Base-by-base conservation (phyloP, 768 basidiomycete species). In the Amyloporia xantha region DNA sequence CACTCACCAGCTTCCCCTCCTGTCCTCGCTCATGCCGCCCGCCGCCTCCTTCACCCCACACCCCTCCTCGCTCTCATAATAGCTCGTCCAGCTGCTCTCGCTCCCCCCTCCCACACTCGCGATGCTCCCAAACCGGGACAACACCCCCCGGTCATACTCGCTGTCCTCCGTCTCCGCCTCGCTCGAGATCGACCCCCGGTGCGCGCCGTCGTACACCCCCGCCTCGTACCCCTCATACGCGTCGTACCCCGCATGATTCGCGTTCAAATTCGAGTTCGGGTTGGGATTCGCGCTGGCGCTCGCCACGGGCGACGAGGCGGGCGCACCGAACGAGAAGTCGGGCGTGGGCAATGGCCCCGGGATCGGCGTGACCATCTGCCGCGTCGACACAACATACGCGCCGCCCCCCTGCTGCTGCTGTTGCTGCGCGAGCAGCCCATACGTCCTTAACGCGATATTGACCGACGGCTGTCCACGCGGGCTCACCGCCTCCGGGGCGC, bases 71-170 rank as follows among this genome's bases (percentile, higher is more conserved):
- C 55, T 57, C 38, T 38, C 46, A 37, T 52, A 58, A n/a, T 53
- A 57, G 48, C 62, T 64, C 47, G 62, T 62, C 54, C 50, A 58
- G 52, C 63, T 63, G 17, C 45, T 57, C 50, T 62, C 61, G 54
- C 61, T 64, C 3, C 58, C 57, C 37, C 52, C 58, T 28, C 57
- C 54, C 30, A 48, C 54, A 49, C 56, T 59, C 45, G 51, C 47
- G 21, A 49, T 47, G 39, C 52, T 50, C 20, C 38, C 53, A 51
- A 56, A 56, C 47, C 56, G 55, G 36, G 58, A 56, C 30, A 33
- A 7, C 48, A 48, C 51, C 37, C 54, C 60, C 28, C 44, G 52
- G 40, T 52, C 53, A n/a, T 50, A 49, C 41, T 49, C 51, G 27
- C 54, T 50, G 48, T 38, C 37, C 33, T 33, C 43, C 28, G n/a